Conservation (phyloP, 1,284 basidiomycete genomes). For the Volvariella volvacea region DNA sequence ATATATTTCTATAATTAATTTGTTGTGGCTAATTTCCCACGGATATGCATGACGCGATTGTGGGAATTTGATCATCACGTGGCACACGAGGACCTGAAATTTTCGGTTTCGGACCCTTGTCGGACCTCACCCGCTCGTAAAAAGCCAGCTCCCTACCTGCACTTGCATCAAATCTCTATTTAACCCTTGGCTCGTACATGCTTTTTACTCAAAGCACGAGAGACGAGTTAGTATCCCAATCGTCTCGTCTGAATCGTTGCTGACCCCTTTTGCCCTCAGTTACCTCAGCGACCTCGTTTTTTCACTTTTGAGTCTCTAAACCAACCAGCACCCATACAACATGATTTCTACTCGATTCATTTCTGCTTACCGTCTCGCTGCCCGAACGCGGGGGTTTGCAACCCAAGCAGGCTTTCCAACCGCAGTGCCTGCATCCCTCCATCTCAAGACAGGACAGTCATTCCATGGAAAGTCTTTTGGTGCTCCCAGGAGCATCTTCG, state of each 20-base stretch:
- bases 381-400: slow-evolving; percentile 54
- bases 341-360: slow-evolving; percentile 42
- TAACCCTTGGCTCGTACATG: slow-evolving; percentile 51
- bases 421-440: slow-evolving; percentile 74
- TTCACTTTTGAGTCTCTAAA: slow-evolving; percentile 62
- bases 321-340: slow-evolving; percentile 5
- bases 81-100: not conserved
- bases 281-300: slow-evolving; percentile 85
- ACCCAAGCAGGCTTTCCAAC: slow-evolving; percentile 49
- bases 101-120: too few relatives aligned
- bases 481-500: slow-evolving; percentile 81
- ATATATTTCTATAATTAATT: not conserved
- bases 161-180: too few relatives aligned
- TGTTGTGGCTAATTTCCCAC: too few relatives aligned
- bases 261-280: slow-evolving; percentile 28
- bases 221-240: slow-evolving; percentile 59
- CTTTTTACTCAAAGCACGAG: slow-evolving; percentile 76
- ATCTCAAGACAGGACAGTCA: slow-evolving; percentile 91
- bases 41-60: too few relatives aligned
- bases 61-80: too few relatives aligned
- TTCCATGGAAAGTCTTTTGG: slow-evolving; percentile 91
- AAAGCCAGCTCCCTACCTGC: too few relatives aligned
- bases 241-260: slow-evolving; percentile 8
- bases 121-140: too few relatives aligned
- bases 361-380: slow-evolving; percentile 44